Evolutionary conservation across 1,284 basidiomycete genomes (phyloP), one percentile per base, ranked within the genome.

Genomic region (Boletus calvinii): DNA sequence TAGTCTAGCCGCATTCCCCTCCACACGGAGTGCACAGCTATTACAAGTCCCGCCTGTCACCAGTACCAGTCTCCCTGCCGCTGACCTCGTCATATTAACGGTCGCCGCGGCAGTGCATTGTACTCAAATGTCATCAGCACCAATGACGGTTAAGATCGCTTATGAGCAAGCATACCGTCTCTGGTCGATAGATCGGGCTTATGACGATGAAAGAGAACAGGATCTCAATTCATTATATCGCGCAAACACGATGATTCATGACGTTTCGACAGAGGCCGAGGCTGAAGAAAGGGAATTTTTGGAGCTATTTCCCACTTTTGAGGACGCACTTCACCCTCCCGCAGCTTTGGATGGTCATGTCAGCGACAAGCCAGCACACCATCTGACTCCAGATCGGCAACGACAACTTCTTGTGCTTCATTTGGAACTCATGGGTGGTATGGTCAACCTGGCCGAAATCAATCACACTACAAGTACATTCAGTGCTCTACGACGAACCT

Each of bases 231-330:
- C 90, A 45, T 70, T 99, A 17, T 99, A 98, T 76, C 87, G 88
- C 36, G 77, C 79, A 50, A 85, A 81, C 39, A 78, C 78, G 50
- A 71, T 80, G 26, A 79, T 84, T 30, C 73, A 90, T 46, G 76
- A 80, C 26, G 77, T 79, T 24, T 71, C 80, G 10, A 80, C 79
- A 11, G 95, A 94, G 56, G 83, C 83, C 10, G 89, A 91, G 59
- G 64, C 79, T 34, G 90, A 96, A 63, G 90, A 90, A 66, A 76
- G 78, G 55, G 95, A 98, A 63, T 92, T 97, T 66, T 72, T 83
- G 22, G 71, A 79, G 3, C 69, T 97, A 42, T 98, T 98, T 71
- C 94, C 95, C 2, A 83, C 85, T 18, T 98, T 88, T 63, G 87
- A 87, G 40, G 80, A 87, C 50, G 78, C 78, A 22, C 70, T 87